Evolutionary conservation across 108 stramenopile genomes (phyloP).

Genomic region (Epipyxis sp.): DNA sequence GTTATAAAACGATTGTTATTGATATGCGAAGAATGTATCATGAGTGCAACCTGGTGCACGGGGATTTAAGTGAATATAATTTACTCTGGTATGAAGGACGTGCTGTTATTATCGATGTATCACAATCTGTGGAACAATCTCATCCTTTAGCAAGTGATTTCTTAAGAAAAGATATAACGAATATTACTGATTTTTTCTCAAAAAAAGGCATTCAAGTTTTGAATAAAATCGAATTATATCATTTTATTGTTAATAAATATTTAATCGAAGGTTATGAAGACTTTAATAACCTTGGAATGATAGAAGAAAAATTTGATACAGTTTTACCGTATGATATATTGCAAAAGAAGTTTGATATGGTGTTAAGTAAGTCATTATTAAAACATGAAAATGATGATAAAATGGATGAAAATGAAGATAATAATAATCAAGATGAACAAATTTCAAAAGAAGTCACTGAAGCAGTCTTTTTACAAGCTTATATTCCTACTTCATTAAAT

Average conservation of each 20-base stretch:
- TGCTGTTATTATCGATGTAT: conserved; percentile 93
- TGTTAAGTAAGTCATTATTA: not conserved
- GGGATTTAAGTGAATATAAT: conserved; percentile 83
- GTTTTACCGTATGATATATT: not conserved
- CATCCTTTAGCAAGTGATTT: conserved; percentile 94
- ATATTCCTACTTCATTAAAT: conserved; percentile 47
- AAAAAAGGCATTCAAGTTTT: conserved; percentile 64
- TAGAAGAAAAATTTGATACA: conserved; percentile 35
- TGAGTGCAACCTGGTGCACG: conserved; percentile 81
- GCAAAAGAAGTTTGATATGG: conserved; percentile 3
- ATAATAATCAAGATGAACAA: conserved; percentile 4
- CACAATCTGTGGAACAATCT: conserved; percentile 90
- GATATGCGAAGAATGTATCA: conserved; percentile 83
- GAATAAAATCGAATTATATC: conserved; percentile 37
- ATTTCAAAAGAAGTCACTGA: conserved; percentile 43
- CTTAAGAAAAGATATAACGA: conserved; percentile 86
- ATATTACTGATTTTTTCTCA: conserved; percentile 92
- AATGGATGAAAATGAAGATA: conserved; percentile 30
- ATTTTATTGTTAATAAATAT: conserved; percentile 44
- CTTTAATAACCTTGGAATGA: too few relatives aligned
- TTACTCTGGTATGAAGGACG: conserved; percentile 83
- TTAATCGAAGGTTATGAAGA: conserved; percentile 4
- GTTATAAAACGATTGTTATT: conserved; percentile 75
- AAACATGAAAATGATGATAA: conserved; percentile 29
- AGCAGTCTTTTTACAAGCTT: conserved; percentile 51